A percentile compares a stretch with the other conserved stretches of the same genome.
Conservation (phyloP, 441 rosid genomes). For the Rhodomyrtus psidioides region DNA sequence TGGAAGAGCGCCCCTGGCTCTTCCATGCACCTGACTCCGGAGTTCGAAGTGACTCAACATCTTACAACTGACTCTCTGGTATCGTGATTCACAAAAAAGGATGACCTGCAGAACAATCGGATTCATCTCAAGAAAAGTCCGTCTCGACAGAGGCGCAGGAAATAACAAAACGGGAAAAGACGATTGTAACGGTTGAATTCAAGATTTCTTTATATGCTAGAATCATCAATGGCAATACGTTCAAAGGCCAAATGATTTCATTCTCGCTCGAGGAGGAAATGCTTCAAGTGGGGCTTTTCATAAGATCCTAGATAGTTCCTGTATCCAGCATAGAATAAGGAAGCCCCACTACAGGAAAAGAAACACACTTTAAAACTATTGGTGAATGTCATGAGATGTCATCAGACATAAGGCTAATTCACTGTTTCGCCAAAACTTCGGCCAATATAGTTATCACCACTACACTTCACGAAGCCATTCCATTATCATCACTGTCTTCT, state of each 20-base stretch:
- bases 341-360: background rate
- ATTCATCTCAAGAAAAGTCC: background rate
- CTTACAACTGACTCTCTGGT: slow-evolving; percentile 5
- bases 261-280: background rate
- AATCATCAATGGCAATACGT: background rate
- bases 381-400: background rate
- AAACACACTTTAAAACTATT: background rate
- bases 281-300: background rate
- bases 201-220: background rate
- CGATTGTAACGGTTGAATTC: background rate
- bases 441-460: background rate
- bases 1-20: slow-evolving; percentile 1
- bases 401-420: background rate
- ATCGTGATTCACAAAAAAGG: slow-evolving; percentile 8
- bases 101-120: slow-evolving; percentile 1
- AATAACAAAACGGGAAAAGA: background rate
- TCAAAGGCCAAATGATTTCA: background rate
- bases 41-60: slow-evolving; percentile 14
- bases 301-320: background rate
- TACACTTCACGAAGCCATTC: background rate
- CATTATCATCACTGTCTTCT: background rate
- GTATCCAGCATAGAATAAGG: background rate
- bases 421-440: background rate
- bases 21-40: background rate
- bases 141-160: background rate